These are phyloP conservation scores for Tuber magnatum DNA, from an alignment of 495 filamentous ascomycete species.

Conservation along the genomic window DNA sequence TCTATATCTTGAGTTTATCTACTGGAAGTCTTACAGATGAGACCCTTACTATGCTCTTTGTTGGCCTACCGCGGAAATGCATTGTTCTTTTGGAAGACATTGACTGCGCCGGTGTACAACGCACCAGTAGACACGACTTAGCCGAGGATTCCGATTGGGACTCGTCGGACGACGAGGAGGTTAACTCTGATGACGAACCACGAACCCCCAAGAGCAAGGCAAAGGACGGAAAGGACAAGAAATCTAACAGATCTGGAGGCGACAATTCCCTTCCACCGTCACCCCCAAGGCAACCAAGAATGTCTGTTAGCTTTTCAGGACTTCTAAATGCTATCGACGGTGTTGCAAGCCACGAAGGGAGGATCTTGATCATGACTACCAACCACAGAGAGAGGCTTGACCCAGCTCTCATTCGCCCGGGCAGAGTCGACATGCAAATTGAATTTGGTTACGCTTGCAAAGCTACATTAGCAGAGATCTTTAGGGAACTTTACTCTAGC, in stretches of 20 bases:
- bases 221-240: conserved; percentile 30
- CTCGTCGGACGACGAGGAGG: conserved; percentile 23
- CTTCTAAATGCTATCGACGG: conserved; percentile 76
- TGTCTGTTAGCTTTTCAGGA: conserved; percentile 57
- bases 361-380: conserved; percentile 78
- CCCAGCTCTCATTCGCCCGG: conserved; percentile 65
- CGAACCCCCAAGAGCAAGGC: conserved; percentile 12
- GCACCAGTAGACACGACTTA: conserved; percentile 44
- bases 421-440: conserved; percentile 69
- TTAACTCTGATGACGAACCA: conserved; percentile 32
- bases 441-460: conserved; percentile 52
- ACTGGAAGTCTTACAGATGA: conserved; percentile 50
- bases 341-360: conserved; percentile 67
- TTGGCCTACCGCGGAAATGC: conserved; percentile 54
- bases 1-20: conserved; percentile 58
- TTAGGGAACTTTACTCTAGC: conserved; percentile 36
- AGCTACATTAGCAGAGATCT: conserved; percentile 35
- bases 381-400: conserved; percentile 73
- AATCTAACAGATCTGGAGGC: conserved; percentile 17
- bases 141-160: conserved; percentile 31
- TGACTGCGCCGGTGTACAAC: conserved; percentile 53
- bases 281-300: conserved; percentile 20
- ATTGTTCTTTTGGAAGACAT: conserved; percentile 64
- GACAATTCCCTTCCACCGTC: conserved; percentile 11
- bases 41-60: conserved; percentile 48